These are phyloP conservation scores for Trametes polyzona DNA, from an alignment of 1,284 basidiomycete genomes.

Conservation along the genomic window DNA sequence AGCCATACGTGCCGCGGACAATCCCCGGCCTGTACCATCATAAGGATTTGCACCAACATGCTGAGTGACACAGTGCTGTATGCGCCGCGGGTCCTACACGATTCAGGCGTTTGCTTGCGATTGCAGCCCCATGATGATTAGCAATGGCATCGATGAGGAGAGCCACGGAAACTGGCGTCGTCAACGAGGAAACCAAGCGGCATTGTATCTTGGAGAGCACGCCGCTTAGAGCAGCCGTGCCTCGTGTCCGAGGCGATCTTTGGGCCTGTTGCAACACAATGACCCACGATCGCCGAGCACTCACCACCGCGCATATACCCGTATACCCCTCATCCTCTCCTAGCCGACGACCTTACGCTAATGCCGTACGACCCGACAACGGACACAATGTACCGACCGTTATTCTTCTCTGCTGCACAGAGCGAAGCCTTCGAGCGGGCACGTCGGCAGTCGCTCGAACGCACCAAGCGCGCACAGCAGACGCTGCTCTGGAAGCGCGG, in stretches of 20 bases:
- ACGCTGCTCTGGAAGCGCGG: conserved; percentile 23
- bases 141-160: not conserved
- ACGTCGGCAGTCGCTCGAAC: conserved; percentile 14
- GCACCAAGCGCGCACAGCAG: conserved; percentile 4
- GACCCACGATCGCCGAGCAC: conserved; percentile 18
- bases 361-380: conserved; percentile 8
- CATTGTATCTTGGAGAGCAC: conserved; percentile 3
- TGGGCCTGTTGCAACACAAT: conserved; percentile 19
- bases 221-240: conserved; percentile 16
- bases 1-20: no score
- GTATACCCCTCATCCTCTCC: conserved; percentile 8
- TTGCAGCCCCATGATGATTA: not conserved
- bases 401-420: conserved; percentile 27
- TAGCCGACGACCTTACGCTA: conserved; percentile 2
- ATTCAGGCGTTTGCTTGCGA: not conserved
- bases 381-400: conserved; percentile 11
- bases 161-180: not conserved
- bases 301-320: conserved; percentile 21
- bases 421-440: conserved; percentile 22
- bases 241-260: conserved; percentile 24
- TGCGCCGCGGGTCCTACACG: no score
- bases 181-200: conserved; percentile 2
- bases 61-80: no score
- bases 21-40: no score
- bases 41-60: no score